Evolutionary conservation across 306 rosid species (phyloP).

Genomic region (Glycine soja): DNA sequence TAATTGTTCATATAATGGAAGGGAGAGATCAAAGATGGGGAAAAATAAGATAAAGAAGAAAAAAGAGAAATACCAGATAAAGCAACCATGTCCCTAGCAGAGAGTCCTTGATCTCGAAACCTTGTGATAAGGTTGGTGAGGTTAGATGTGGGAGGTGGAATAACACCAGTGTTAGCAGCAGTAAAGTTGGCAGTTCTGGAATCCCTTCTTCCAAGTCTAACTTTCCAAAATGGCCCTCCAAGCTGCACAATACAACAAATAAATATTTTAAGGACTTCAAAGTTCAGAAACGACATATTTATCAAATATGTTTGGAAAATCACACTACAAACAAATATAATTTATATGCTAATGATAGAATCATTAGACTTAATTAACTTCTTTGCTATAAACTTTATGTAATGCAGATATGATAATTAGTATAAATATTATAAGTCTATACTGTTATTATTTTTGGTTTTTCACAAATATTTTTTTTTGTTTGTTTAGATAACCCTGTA

Average conservation of each 20-base stretch:
- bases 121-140: constrained; percentile 56
- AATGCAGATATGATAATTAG: too few species aligned
- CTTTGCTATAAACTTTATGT: too few species aligned
- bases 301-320: too few species aligned
- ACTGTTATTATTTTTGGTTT: too few species aligned
- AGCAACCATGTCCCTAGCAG: constrained; percentile 76
- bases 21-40: not conserved
- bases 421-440: too few species aligned
- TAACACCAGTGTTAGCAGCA: constrained; percentile 65
- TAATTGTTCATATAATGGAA: constrained; percentile 23
- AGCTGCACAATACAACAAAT: constrained; percentile 52
- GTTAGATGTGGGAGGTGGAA: constrained; percentile 66
- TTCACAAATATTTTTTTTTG: too few species aligned
- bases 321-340: too few species aligned
- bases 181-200: constrained; percentile 66
- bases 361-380: too few species aligned
- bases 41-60: not conserved
- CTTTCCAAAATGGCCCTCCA: constrained; percentile 87
- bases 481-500: too few species aligned
- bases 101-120: constrained; percentile 65
- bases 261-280: too few species aligned
- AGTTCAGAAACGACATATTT: too few species aligned
- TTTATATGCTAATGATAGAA: too few species aligned
- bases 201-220: constrained; percentile 89
- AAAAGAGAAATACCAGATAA: constrained; percentile 66